Base-by-base conservation (phyloP, 164 flowering plant genomes). In the Piper longum region DNA sequence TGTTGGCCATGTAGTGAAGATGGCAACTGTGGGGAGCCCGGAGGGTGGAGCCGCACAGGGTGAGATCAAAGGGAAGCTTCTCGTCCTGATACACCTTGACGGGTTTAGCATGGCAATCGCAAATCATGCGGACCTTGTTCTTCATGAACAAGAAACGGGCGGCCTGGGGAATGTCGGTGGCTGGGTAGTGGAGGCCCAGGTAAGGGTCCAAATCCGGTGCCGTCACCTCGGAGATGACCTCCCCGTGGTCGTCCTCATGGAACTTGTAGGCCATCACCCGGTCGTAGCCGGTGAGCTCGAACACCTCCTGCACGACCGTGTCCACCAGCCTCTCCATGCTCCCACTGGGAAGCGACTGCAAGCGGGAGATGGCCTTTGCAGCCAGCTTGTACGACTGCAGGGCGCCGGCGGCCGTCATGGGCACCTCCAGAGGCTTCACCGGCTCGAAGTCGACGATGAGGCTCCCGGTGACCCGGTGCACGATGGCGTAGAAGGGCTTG, bases 321-420 rank as follows among this genome's bases (percentile, higher is more conserved):
- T 89, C 89, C 62, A 88, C 81, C 60, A 89, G 81, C 78, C 83
- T 80, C 40, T 80, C 85, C 78, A 89, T 71, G 72, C 84, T 85
- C 41, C 93, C 96, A 77, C 91, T 78, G 17, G 93, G 86, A 73
- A 89, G 74, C 8, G 93, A 74, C 73, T 89, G 96, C 70, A 89
- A 69, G 41, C 86, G 71, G 4, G 89, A 69, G 64, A 89, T 85
- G 6, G 96, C 93, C 69, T 89, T 89, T 44, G 91, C 91, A 11
- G 96, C 96, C 41, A 86, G 91, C 77, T 89, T 89, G 74, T 89
- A 86, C 0, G 96, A 89, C 57, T 86, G 96, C 62, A 89, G 72
- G 61, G 96, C 96, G 11, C 96, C 93, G 18, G 96, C 96, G 39
- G 96, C 93, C 60, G 89, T 89, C 89, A 85, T 86, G 57, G 96